Percentiles rank a stretch among this genome's conserved stretches.
phyloP scores from a whole-genome alignment of 2,329 filamentous ascomycete species.

The Tolypocladium tundrense region DNA sequence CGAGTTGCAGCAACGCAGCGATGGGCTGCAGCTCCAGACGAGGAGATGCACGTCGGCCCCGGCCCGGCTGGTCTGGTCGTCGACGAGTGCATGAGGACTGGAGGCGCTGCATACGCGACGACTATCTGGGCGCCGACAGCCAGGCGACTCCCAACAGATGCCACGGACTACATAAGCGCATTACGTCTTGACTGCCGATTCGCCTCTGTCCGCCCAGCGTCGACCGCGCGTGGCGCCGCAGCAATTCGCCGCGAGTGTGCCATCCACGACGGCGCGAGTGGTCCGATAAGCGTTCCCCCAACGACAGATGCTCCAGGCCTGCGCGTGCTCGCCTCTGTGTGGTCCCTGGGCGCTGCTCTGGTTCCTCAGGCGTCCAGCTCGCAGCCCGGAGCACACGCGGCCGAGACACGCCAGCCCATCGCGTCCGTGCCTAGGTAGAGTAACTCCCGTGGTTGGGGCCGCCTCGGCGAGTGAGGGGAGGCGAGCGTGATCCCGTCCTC shows the following conservation, averaged over 20 bases:
- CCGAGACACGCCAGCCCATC: background rate
- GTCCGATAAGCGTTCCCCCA: background rate
- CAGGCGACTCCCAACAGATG: background rate
- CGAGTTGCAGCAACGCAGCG: background rate
- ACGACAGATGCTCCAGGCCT: background rate
- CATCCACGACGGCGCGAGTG: background rate
- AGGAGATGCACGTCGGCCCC: background rate
- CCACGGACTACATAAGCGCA: conserved; percentile 10
- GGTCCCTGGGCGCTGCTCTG: background rate
- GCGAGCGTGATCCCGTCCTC: background rate
- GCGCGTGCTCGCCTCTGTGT: background rate
- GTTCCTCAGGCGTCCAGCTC: background rate
- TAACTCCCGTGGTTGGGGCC: background rate
- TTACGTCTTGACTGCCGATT: conserved; percentile 16
- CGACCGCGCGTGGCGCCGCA: background rate
- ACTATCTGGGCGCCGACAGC: too few relatives aligned
- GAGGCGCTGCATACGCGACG: too few relatives aligned
- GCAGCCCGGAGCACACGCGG: background rate
- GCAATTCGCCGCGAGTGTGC: background rate
- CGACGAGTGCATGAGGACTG: background rate
- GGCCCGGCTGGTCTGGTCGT: background rate
- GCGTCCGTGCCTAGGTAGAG: background rate
- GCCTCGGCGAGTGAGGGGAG: background rate
- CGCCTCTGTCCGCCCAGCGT: conserved; percentile 4
- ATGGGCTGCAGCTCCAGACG: background rate